phyloP scores from a whole-genome alignment of 371 early-diverging fungal species.

The Mortierella sp. region DNA sequence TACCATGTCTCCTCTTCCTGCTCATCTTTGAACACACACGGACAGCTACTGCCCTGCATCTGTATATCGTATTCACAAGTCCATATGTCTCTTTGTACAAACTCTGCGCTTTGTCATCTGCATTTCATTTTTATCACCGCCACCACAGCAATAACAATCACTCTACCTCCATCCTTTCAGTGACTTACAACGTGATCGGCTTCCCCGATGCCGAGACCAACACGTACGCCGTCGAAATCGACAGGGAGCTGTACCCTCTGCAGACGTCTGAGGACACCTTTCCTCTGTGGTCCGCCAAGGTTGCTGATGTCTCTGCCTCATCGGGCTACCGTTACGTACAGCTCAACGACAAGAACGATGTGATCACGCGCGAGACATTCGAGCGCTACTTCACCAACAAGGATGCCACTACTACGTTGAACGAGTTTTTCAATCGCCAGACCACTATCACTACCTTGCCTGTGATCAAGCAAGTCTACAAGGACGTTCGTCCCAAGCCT shows the following conservation, averaged over 20 bases:
- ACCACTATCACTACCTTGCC: slow-evolving; percentile 9
- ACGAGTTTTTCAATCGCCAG: slow-evolving; percentile 23
- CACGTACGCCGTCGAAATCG: slow-evolving; percentile 13
- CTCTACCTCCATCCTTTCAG: slow-evolving; percentile 7
- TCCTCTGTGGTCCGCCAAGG: slow-evolving; percentile 15
- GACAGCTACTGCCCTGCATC: too few species aligned
- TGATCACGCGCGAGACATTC: slow-evolving; percentile 6
- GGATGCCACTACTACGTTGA: neutral
- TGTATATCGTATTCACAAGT: too few species aligned
- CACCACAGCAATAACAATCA: neutral
- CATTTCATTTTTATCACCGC: too few species aligned
- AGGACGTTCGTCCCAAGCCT: slow-evolving; percentile 1
- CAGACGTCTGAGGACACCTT: neutral
- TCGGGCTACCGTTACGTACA: slow-evolving; percentile 19
- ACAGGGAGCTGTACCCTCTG: slow-evolving; percentile 1
- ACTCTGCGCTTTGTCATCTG: too few species aligned
- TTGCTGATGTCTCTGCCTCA: slow-evolving; percentile 2
- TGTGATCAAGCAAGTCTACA: slow-evolving; percentile 14
- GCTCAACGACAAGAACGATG: slow-evolving; percentile 6
- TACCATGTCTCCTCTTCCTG: too few species aligned
- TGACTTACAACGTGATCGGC: slow-evolving; percentile 21
- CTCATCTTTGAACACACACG: too few species aligned
- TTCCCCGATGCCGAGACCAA: slow-evolving; percentile 6
- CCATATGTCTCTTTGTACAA: too few species aligned
- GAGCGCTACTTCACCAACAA: neutral